Evolutionary conservation across 2,329 filamentous ascomycete genomes (phyloP), one percentile per base, ranked within the genome.

Genomic region (Venturia aucupariae): DNA sequence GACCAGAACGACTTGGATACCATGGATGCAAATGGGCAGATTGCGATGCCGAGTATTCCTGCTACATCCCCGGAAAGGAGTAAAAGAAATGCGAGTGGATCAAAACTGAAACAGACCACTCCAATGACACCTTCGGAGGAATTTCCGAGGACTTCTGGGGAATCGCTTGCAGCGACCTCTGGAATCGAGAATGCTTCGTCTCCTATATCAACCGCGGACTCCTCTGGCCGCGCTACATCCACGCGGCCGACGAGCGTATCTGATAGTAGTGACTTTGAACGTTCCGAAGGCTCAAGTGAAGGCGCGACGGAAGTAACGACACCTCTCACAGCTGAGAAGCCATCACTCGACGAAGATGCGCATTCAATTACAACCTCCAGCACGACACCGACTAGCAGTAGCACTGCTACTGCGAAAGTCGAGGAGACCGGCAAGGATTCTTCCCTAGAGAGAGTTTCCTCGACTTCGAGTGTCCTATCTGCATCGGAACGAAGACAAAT

Each of bases 211-310:
- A 10, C 38, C 5, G 39, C 51, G 22, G 63, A 61, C 27, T 64
- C 63, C 3, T 60, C 63, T 19, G 63, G 22, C 11, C 30, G 32
- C 22, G 59, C 46, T 46, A n/a, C 27, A 24, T 64, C 63, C 6
- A 61, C 63, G 19, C n/a, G 54, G 11, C 46, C 63, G 27, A 64
- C 63, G 7, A 44, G 38, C 19, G 63, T 64, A 15, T 60, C 55
- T 38, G 63, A 64, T 22, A 35, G 30, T 19, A 61, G 63, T 39
- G 63, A 64, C 3, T 13, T 35, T 30, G 63, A 27, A 32, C 22
- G 24, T 27, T 51, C 22, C 8, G 22, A 13, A 60, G 39, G 61
- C 17, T 60, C 59, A 44, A 30, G 35, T 41, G 27, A 39, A 27
- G 41, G 60, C 19, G 27, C 35, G 27, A 24, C 61, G 1, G 61